Conservation (phyloP, 768 basidiomycete species). For the Lactarius vividus region DNA sequence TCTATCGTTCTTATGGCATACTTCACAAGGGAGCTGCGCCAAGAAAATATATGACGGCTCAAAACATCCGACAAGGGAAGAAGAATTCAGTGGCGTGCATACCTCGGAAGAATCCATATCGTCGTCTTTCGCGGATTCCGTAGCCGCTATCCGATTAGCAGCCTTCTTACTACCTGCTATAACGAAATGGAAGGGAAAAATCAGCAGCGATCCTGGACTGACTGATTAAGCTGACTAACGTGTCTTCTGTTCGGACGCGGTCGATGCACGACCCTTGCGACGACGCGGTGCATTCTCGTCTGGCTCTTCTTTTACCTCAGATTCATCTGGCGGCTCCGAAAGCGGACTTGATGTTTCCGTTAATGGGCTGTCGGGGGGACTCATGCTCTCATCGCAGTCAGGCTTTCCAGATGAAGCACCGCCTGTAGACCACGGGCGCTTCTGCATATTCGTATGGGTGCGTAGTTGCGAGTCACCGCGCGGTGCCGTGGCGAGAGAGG, state of each 20-base stretch:
- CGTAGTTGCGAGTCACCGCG: constrained; percentile 41
- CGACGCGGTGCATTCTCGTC: constrained; percentile 43
- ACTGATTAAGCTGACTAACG: constrained; percentile 28
- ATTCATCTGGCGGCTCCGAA: constrained; percentile 79
- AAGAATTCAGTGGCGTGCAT: neutral
- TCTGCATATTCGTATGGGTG: constrained; percentile 55
- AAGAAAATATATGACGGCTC: constrained; percentile 18
- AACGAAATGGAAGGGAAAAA: constrained; percentile 1
- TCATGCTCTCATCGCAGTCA: constrained; percentile 32
- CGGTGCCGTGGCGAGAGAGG: constrained; percentile 29
- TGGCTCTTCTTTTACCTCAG: constrained; percentile 56
- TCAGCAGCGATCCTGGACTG: constrained; percentile 4
- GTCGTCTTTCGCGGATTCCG: constrained; percentile 22
- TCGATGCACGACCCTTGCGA: constrained; percentile 52
- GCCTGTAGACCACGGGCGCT: constrained; percentile 34
- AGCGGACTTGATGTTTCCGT: constrained; percentile 76
- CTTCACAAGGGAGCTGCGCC: constrained; percentile 79
- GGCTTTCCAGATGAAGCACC: constrained; percentile 35
- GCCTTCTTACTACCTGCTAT: constrained; percentile 23
- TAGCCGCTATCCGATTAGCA: constrained; percentile 17
- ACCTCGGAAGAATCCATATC: constrained; percentile 25
- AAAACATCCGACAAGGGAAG: constrained; percentile 2
- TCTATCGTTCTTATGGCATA: constrained; percentile 85
- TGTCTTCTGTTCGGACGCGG: constrained; percentile 47
- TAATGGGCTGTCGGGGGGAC: constrained; percentile 69